Conservation (phyloP, 2,329 filamentous ascomycete species). For the Pyricularia grisea region DNA sequence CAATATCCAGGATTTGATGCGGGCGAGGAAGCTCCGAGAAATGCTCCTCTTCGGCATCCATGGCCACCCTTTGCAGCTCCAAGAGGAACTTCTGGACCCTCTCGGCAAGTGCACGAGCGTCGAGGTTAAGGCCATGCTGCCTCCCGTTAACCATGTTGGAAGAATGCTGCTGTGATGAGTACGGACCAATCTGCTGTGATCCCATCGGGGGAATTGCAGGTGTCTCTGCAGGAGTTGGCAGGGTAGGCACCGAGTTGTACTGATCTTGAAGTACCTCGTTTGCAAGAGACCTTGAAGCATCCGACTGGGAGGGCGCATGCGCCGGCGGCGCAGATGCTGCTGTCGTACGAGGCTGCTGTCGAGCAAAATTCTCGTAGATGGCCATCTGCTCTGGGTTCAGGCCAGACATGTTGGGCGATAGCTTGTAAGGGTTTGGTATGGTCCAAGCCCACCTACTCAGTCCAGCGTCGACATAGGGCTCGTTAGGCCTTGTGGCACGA, state of each 20-base stretch:
- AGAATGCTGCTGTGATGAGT: constrained; percentile 39
- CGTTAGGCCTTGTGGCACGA: constrained; percentile 63
- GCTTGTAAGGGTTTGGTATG: constrained; percentile 87
- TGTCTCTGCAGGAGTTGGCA: constrained; percentile 52
- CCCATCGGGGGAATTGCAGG: constrained; percentile 44
- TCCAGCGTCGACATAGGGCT: constrained; percentile 72
- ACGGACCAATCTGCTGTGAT: constrained; percentile 33
- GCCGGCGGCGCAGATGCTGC: constrained; percentile 43
- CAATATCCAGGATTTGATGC: constrained; percentile 50
- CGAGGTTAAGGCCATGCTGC: constrained; percentile 32
- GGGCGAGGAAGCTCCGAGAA: constrained; percentile 49
- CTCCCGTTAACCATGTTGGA: constrained; percentile 41
- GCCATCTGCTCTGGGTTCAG: constrained; percentile 87
- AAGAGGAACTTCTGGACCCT: constrained; percentile 48
- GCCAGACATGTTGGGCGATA: constrained; percentile 59
- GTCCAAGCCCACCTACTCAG: constrained; percentile 89
- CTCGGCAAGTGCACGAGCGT: constrained; percentile 42
- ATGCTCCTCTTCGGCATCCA: constrained; percentile 47
- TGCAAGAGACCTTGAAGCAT: constrained; percentile 50
- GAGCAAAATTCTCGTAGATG: constrained; percentile 93
- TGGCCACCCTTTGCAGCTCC: constrained; percentile 45
- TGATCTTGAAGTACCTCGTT: constrained; percentile 57
- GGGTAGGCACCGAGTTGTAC: constrained; percentile 44
- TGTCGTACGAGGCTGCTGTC: constrained; percentile 59
- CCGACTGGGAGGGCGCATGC: constrained; percentile 48